A percentile compares a stretch with the other conserved stretches of the same genome.
phyloP scores from a whole-genome alignment of 2,329 filamentous ascomycete species.

The Nakataea oryzae region DNA sequence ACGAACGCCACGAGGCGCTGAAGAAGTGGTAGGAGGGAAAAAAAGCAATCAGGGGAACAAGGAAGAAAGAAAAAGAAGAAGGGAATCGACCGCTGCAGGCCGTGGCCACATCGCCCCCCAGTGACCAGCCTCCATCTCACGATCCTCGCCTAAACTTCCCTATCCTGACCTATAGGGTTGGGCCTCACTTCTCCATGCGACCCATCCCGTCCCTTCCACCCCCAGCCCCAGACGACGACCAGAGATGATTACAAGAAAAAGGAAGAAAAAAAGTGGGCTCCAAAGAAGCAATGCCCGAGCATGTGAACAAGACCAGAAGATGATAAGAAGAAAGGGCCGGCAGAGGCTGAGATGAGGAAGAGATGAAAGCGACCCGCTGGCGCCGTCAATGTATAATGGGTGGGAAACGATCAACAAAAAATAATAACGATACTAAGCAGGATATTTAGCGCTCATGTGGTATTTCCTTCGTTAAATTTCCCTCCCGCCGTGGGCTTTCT shows the following conservation, averaged over 20 bases:
- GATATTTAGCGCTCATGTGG: neutral
- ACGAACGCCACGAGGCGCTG: neutral
- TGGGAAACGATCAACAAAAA: neutral
- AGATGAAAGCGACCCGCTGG: neutral
- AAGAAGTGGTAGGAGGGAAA: too few relatives aligned
- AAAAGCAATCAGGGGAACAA: neutral
- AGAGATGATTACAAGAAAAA: neutral
- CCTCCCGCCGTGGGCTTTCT: neutral
- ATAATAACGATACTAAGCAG: neutral
- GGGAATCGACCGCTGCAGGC: too few relatives aligned
- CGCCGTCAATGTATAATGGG: neutral
- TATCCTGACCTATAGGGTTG: too few relatives aligned
- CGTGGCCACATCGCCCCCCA: neutral
- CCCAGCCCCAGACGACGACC: too few relatives aligned
- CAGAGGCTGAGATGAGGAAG: neutral
- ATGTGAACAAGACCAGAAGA: neutral
- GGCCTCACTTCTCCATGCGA: too few relatives aligned
- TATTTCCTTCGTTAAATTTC: neutral
- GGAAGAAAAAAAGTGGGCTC: too few relatives aligned
- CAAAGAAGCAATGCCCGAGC: too few relatives aligned
- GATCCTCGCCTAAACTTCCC: neutral
- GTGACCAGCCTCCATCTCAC: too few relatives aligned
- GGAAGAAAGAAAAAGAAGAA: neutral
- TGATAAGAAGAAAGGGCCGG: neutral
- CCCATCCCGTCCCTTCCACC: too few relatives aligned